Evolutionary conservation across 345 rosid genomes (phyloP).

Genomic region (Gossypium sturtianum): DNA sequence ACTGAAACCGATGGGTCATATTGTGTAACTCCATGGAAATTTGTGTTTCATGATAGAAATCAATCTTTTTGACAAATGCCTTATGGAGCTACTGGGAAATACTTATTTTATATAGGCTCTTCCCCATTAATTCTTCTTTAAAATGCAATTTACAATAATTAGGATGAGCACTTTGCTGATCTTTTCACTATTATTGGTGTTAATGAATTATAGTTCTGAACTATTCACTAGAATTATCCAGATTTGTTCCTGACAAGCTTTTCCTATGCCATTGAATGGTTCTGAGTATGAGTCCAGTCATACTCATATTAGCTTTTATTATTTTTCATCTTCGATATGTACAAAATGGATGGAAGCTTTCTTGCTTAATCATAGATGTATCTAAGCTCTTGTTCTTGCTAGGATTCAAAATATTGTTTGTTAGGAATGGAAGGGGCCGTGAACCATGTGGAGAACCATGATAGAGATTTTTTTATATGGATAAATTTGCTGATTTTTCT

Average conservation of each 20-base stretch:
- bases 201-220: neutral
- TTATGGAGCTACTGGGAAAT: neutral
- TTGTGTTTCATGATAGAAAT: neutral
- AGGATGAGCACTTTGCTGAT: neutral
- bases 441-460: neutral
- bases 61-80: neutral
- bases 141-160: neutral
- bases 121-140: neutral
- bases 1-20: neutral
- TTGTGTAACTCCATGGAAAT: neutral
- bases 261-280: neutral
- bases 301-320: neutral
- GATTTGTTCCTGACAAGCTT: neutral
- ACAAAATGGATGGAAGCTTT: neutral
- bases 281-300: neutral
- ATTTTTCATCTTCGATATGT: neutral
- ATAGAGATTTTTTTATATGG: neutral
- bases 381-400: neutral
- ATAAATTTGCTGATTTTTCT: neutral
- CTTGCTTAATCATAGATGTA: neutral
- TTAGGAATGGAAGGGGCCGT: neutral
- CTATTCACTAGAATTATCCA: neutral
- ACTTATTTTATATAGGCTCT: neutral
- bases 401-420: neutral
- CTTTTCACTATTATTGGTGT: neutral